Percentiles rank a stretch among this genome's conserved stretches.
These are phyloP conservation scores for Suillus weaverae DNA, from an alignment of 768 basidiomycete species.

Conservation along the genomic window DNA sequence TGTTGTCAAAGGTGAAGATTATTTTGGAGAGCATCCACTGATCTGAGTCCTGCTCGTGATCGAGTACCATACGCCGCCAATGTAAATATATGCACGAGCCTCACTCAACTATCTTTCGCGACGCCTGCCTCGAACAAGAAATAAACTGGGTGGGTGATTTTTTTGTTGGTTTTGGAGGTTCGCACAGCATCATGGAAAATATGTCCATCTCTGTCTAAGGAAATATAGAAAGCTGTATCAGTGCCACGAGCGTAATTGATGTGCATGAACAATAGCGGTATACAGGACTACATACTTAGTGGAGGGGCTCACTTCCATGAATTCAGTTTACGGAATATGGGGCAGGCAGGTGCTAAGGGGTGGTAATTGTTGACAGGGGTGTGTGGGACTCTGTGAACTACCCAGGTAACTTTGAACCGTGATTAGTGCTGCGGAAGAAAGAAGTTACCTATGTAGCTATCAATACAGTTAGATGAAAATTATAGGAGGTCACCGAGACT, in stretches of 20 bases:
- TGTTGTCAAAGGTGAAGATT: conserved; percentile 43
- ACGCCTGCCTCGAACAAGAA: background rate
- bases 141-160: background rate
- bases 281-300: too few relatives aligned
- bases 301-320: background rate
- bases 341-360: too few relatives aligned
- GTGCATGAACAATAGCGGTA: background rate
- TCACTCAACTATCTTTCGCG: background rate
- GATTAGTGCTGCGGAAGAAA: background rate
- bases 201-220: background rate
- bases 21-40: conserved; percentile 50
- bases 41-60: background rate
- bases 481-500: too few relatives aligned
- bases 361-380: too few relatives aligned
- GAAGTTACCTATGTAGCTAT: too few relatives aligned
- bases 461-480: too few relatives aligned
- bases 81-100: background rate
- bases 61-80: background rate
- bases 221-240: background rate
- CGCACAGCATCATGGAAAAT: background rate
- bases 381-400: too few relatives aligned
- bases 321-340: too few relatives aligned
- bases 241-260: background rate
- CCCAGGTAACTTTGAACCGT: background rate
- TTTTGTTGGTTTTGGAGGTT: background rate